Evolutionary conservation across 2,329 filamentous ascomycete genomes (phyloP), one percentile per base, ranked within the genome.

Genomic region (Aspergillus bombycis): DNA sequence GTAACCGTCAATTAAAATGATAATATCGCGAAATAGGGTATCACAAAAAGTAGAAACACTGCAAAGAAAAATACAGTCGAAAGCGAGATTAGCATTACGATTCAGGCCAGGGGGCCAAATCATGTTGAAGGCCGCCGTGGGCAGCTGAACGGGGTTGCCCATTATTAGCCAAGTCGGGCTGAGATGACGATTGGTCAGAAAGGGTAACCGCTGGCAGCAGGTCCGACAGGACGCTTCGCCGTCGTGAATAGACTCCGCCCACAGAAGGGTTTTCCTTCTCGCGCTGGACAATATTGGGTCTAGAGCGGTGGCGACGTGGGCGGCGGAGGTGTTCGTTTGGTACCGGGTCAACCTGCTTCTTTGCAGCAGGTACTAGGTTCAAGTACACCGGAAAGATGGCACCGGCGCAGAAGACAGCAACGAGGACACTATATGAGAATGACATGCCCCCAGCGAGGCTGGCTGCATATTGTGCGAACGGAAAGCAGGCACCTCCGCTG

Each of bases 301-400:
- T 57, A 45, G 23, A 21, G 50, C 68, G 68, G 53, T 69, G 70
- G 4, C 71, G 71, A 16, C 68, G 70, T 41, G 64, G 70, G 10
- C 71, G 72, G 14, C 75, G 74, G 4, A 77, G 69, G 36, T 75
- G 72, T 63, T 78, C 77, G 34, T 78, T 74, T 6, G 77, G 74
- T 3, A 81, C 74, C 0, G 84, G 84, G 63, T 86, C 84, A 7
- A 85, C 82, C 56, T 88, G 80, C 57, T 76, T 76, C 65, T 81
- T 79, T 26, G 83, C 83, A 2, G 78, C 76, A 0, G 81, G 80
- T 23, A 82, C 73, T 1, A 80, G 43, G 62, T 84, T 86, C 60
- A 88, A 77, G 70, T 85, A 86, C 5, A 88, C 52, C 0, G 86
- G 83, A 67, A 87, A 85, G 6, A 88, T 66, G 7, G 79, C 74